Evolutionary conservation across 345 rosid species (phyloP), one percentile per base, ranked within the genome.

Genomic region (Heritiera littoralis): DNA sequence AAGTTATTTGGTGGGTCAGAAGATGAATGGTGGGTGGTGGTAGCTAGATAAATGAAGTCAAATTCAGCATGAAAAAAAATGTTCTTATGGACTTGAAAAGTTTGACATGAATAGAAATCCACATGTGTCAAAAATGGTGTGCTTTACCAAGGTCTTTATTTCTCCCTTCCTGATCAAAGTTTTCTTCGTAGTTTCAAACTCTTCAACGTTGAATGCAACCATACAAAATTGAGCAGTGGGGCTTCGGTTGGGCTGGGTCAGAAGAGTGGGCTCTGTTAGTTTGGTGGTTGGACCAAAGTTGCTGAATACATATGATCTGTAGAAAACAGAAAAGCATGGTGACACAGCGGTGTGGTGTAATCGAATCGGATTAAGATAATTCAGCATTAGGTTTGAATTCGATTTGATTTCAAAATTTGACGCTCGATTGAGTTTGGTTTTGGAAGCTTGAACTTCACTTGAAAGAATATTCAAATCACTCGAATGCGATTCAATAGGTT

Each of bases 11-110:
- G 72, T 67, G 35, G 54, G 54, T 11, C 43, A 67, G 72, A 67
- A 67, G 49, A n/a, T 55, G 63, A 32, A 72, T 35, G 78, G 78
- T 61, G 58, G 78, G 59, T 45, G 59, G 6, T 60, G 66, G 41
- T 46, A 61, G 78, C 28, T 75, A 17, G 60, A 28, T 51, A 60
- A 46, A 75, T 43, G 40, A 23, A 75, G 68, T 28, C 52, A 75
- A 60, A 40, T 45, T 2, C 30, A 23, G 68, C 13, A 13, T 5
- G 7, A 14, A 28, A 60, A 28, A 60, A 59, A 20, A 28, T 43
- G 68, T 59, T 51, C 70, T 46, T 28, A 1, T 23, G 70, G 41
- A 74, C 59, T 46, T 35, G 28, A 7, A 76, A 58, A 72, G 9
- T 46, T 63, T 63, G 45, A 46, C 3, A 28, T 75, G 56, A 30